Evolutionary conservation across 257 asterid genomes (phyloP).

Genomic region (Linaria vulgaris): DNA sequence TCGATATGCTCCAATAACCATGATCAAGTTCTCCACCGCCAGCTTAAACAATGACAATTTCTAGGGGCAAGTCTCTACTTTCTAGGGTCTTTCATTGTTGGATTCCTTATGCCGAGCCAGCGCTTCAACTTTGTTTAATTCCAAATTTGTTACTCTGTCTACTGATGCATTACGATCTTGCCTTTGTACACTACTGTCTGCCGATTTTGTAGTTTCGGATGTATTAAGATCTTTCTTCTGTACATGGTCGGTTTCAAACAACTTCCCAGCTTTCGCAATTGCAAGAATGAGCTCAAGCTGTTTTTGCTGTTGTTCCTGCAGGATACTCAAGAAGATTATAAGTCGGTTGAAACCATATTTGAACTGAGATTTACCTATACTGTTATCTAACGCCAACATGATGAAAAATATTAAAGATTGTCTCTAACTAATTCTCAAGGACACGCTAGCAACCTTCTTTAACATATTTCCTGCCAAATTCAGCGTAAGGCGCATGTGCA

Average conservation of each 20-base stretch:
- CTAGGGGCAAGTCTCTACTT: too few relatives aligned
- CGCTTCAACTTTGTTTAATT: conserved; percentile 35
- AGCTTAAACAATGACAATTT: too few relatives aligned
- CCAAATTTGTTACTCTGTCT: conserved; percentile 25
- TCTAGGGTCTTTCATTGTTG: conserved; percentile 35
- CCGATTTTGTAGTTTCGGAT: not conserved
- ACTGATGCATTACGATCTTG: conserved; percentile 23
- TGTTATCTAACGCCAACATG: not conserved
- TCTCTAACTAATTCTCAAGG: not conserved
- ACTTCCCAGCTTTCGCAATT: conserved; percentile 26
- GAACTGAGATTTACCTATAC: not conserved
- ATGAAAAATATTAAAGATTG: not conserved
- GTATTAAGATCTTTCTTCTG: conserved; percentile 26
- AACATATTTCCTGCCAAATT: not conserved
- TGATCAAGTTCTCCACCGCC: too few relatives aligned
- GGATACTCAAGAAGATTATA: not conserved
- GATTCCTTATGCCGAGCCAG: conserved; percentile 40
- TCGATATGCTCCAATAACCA: too few relatives aligned
- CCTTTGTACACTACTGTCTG: too few relatives aligned
- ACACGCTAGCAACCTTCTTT: not conserved
- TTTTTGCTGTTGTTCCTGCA: conserved; percentile 66
- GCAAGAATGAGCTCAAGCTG: conserved; percentile 61
- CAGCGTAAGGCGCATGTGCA: not conserved
- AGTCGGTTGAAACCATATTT: conserved; percentile 14
- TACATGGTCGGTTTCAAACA: conserved; percentile 26